Base-by-base conservation (phyloP, 2,329 filamentous ascomycete species). In the Metarhizium brunneum region DNA sequence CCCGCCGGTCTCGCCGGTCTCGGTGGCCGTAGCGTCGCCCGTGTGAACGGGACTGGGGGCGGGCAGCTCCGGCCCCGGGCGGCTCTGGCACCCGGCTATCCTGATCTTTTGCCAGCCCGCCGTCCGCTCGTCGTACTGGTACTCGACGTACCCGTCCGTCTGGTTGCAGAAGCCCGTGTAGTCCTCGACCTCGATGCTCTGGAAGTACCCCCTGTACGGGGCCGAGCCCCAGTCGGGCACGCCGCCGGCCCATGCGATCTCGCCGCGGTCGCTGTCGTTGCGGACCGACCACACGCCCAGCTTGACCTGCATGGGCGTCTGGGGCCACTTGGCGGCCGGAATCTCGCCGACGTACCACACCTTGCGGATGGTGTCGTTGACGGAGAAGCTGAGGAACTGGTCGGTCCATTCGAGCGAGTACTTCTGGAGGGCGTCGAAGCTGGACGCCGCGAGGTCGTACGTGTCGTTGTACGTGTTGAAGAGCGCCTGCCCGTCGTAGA, bases 351-450 rank as follows among this genome's bases (percentile, higher is more conserved):
- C 66, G 20, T 60, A 63, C 51, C 62, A 68, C 2, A 66, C 61
- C 1, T 65, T 66, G 20, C 63, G 64, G 29, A 70, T 63, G 5
- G 60, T 61, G 56, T 74, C 75, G 63, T 84, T 76, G 55, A 89
- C 79, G 64, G 79, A 75, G 79, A 84, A 89, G 57, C 76, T 71
- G 57, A 86, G 72, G 38, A 71, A 66, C 7, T 81, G 76, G 32
- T 76, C 66, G 25, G 80, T 85, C 86, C 86, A 89, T 71, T 87
- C 81, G 53, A 89, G 69, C 16, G 79, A 78, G 72, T 89, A 89
- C 55, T 79, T 87, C 72, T 88, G 84, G 63, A 75, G 78, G 30
- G 63, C 63, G 52, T 67, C 56, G 49, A 74, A 69, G 10, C 66
- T 60, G 53, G 73, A 70, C 53, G 68, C 68, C 48, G 62, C 54